phyloP scores from a whole-genome alignment of 345 rosid genomes.

The Euphorbia pulcherrima region DNA sequence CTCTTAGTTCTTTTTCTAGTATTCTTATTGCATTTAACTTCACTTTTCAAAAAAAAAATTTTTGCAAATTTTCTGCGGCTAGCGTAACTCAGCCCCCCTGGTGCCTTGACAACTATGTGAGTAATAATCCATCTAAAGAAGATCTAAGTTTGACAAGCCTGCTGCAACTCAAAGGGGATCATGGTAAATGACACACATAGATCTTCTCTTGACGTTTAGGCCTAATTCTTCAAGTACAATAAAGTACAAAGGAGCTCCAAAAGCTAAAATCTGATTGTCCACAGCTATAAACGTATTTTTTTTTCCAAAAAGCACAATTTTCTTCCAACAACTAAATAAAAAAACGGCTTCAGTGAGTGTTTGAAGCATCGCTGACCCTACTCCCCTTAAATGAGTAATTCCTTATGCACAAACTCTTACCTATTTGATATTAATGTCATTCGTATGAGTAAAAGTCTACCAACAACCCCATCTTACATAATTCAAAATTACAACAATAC shows the following conservation, averaged over 20 bases:
- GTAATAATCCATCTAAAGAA: background rate
- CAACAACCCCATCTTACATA: constrained; percentile 4
- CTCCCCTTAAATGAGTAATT: background rate
- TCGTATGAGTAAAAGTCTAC: background rate
- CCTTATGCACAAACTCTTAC: background rate
- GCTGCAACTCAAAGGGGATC: background rate
- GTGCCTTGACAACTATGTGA: too few species aligned
- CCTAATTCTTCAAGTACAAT: background rate
- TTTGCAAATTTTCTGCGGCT: too few species aligned
- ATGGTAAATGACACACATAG: background rate
- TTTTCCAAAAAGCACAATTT: background rate
- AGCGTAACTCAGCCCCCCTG: too few species aligned
- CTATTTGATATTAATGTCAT: too few species aligned
- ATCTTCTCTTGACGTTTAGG: background rate
- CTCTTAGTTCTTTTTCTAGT: too few species aligned
- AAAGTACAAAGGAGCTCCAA: background rate
- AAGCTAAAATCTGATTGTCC: background rate
- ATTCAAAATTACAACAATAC: background rate
- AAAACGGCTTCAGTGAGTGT: background rate
- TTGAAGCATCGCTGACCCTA: background rate
- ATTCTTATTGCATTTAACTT: too few species aligned
- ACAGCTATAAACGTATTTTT: background rate
- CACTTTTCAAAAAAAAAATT: too few species aligned
- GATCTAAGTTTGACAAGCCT: background rate
- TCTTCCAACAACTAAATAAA: background rate